A percentile compares a stretch with the other conserved stretches of the same genome.
phyloP scores from a whole-genome alignment of 495 filamentous ascomycete genomes.

The Xylaria venustula region DNA sequence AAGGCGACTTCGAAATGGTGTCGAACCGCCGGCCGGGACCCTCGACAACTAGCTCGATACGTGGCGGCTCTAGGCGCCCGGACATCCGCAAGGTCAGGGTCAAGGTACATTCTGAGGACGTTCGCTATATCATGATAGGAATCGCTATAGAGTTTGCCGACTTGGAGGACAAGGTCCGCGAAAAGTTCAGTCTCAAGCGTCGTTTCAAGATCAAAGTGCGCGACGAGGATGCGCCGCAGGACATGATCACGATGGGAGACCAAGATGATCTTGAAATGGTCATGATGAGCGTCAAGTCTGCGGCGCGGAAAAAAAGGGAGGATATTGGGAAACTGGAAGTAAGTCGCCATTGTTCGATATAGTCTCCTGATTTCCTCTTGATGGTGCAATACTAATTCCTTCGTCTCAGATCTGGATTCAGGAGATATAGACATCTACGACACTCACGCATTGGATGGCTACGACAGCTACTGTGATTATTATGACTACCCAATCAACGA shows the following conservation, averaged over 20 bases:
- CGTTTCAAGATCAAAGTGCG: slow-evolving; percentile 81
- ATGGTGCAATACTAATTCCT: slow-evolving; percentile 4
- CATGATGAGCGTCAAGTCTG: slow-evolving; percentile 62
- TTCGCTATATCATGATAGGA: slow-evolving; percentile 88
- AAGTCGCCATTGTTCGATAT: slow-evolving; percentile 37
- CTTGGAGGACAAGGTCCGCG: slow-evolving; percentile 71
- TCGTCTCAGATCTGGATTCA: slow-evolving; percentile 63
- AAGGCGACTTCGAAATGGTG: slow-evolving; percentile 84
- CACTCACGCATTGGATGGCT: slow-evolving; percentile 21
- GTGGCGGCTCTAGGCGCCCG: slow-evolving; percentile 46
- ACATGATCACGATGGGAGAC: slow-evolving; percentile 96
- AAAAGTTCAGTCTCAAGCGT: slow-evolving; percentile 75
- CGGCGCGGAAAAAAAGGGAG: slow-evolving; percentile 67
- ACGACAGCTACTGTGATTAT: not conserved
- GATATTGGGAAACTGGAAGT: slow-evolving; percentile 98
- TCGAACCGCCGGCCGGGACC: slow-evolving; percentile 41
- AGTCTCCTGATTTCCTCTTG: too few species aligned
- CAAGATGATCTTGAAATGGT: slow-evolving; percentile 93
- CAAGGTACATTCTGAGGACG: slow-evolving; percentile 90
- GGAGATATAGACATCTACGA: slow-evolving; percentile 43
- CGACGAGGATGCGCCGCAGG: slow-evolving; percentile 71
- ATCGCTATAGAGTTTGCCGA: slow-evolving; percentile 70
- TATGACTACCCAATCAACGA: slow-evolving; percentile 21
- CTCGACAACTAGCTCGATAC: slow-evolving; percentile 39
- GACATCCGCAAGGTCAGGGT: slow-evolving; percentile 67